Base-by-base conservation (phyloP, 2,329 filamentous ascomycete genomes). In the Clonostachys solani region DNA sequence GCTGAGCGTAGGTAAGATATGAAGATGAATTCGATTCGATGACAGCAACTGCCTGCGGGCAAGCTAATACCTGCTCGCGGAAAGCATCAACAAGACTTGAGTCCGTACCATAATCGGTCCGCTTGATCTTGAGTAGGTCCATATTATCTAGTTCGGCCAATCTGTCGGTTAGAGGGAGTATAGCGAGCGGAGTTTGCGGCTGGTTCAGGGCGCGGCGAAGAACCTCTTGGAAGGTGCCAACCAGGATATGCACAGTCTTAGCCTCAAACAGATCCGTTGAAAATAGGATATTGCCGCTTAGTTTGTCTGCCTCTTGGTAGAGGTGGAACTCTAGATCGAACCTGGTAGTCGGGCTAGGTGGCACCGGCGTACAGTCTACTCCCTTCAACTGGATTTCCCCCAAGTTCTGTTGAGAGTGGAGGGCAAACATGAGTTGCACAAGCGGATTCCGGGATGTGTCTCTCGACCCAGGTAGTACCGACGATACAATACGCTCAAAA, bases 251-350 rank as follows among this genome's bases (percentile, higher is more conserved):
- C 7, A 60, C 52, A 4, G 52, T 51, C 13, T 49, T 33, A 1
- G 42, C 13, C 7, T 48, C 12, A 9, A 51, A 58, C 6, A 59
- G 43, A 5, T 57, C 55, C 1, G 33, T 49, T 0, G 53, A 53
- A 40, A 43, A 54, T 10, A 50, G 17, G 7, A 53, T n/a, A 6
- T 47, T 19, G 5, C 49, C 55, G 5, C 36, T 33, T 3, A 54
- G 46, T 15, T 8, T 12, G 3, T 43, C 4, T 4, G 41, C 29
- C 37, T 57, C 47, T 10, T 58, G 47, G 19, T 45, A 52, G 40
- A 59, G 33, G 29, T 57, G 56, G 16, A 59, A 52, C 29, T 59
- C 57, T 1, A 58, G 43, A 34, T 59, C 53, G n/a, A n/a, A n/a
- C n/a, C n/a, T n/a, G n/a, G n/a, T n/a, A 48, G 10, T 41, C 48